These are phyloP conservation scores for Haematococcus lacustris DNA, from an alignment of 139 green algal species.

Conservation along the genomic window DNA sequence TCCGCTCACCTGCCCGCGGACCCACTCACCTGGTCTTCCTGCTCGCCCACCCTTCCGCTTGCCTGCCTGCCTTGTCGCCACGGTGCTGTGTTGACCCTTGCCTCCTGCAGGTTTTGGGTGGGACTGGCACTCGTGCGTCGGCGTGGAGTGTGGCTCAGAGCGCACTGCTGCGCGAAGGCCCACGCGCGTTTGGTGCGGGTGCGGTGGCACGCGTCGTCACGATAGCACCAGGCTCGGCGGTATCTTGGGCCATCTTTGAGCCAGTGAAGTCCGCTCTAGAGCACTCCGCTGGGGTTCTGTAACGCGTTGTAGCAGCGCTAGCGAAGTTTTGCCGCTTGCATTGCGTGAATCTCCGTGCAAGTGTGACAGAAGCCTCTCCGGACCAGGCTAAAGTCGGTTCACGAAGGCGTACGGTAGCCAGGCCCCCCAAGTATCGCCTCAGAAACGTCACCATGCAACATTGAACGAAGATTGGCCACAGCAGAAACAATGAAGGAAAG, in stretches of 20 bases:
- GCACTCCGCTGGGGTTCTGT: too few relatives aligned
- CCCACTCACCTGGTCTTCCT: background rate
- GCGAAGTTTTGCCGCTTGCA: too few relatives aligned
- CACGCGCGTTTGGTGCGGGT: constrained; percentile 11
- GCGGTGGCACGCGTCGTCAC: constrained; percentile 34
- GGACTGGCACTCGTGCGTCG: background rate
- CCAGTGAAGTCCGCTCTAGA: background rate
- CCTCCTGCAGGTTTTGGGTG: background rate
- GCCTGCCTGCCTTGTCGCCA: background rate
- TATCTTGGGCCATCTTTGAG: background rate
- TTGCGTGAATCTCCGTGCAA: too few relatives aligned
- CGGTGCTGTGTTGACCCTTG: background rate
- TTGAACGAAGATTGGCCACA: too few relatives aligned
- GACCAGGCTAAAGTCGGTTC: too few relatives aligned
- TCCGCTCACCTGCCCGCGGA: too few relatives aligned
- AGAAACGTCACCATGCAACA: too few relatives aligned
- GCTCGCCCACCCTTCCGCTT: background rate
- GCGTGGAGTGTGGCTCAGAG: background rate
- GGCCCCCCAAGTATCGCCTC: too few relatives aligned
- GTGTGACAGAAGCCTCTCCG: too few relatives aligned
- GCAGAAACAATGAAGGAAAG: too few relatives aligned
- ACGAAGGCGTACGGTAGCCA: too few relatives aligned
- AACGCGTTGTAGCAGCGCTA: too few relatives aligned
- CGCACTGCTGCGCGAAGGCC: background rate
- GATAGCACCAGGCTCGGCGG: constrained; percentile 42